phyloP scores from a whole-genome alignment of 805 yeast species.

The Candida railenensis region DNA sequence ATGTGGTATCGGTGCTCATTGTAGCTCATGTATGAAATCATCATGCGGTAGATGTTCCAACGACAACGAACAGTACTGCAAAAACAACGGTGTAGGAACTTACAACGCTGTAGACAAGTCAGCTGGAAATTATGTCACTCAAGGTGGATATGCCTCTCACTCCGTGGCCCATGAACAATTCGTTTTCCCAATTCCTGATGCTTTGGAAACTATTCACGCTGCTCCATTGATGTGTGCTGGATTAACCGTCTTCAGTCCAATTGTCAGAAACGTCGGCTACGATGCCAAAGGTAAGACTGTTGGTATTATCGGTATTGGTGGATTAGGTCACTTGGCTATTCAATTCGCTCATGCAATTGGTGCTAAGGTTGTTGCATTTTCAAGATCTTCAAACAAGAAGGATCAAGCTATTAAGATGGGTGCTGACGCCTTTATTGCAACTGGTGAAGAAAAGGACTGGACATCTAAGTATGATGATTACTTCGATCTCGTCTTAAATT shows the following conservation, averaged over 20 bases:
- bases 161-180: slow-evolving; percentile 63
- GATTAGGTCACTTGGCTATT: slow-evolving; percentile 56
- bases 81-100: slow-evolving; percentile 13
- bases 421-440: slow-evolving; percentile 51
- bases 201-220: slow-evolving; percentile 46
- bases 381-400: slow-evolving; percentile 49
- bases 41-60: slow-evolving; percentile 49
- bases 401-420: slow-evolving; percentile 51
- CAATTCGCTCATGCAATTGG: slow-evolving; percentile 60
- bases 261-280: slow-evolving; percentile 39
- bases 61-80: slow-evolving; percentile 39
- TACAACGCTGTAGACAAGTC: slow-evolving; percentile 16
- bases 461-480: slow-evolving; percentile 21
- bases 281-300: slow-evolving; percentile 49
- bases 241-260: slow-evolving; percentile 67
- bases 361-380: slow-evolving; percentile 57
- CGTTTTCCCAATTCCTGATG: slow-evolving; percentile 60
- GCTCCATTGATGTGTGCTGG: slow-evolving; percentile 83
- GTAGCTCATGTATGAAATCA: slow-evolving; percentile 51
- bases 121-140: slow-evolving; percentile 49
- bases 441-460: slow-evolving; percentile 50
- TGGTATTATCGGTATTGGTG: slow-evolving; percentile 58
- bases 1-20: slow-evolving; percentile 79
- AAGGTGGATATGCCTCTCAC: slow-evolving; percentile 72
- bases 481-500: slow-evolving; percentile 48